Base-by-base conservation (phyloP, 805 yeast species). In the Candida tibetensis region DNA sequence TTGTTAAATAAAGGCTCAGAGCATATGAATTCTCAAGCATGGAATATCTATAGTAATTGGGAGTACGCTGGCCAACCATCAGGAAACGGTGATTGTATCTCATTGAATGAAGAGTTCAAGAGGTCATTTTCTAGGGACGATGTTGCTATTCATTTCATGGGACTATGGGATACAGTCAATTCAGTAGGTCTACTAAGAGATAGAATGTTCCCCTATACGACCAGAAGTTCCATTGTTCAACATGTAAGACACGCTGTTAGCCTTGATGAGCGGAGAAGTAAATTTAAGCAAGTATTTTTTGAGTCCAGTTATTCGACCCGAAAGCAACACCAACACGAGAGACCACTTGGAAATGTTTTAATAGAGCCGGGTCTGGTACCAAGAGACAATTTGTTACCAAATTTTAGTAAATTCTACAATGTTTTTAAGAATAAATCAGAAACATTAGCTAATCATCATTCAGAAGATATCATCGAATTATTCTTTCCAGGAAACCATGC, bases 401-500 rank as follows among this genome's bases (percentile, higher is more conserved):
- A 17, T 5, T 16, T 30, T 18, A 9, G 13, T 13, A 30, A 30
- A 16, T 12, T 30, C 8, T 17, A 5, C 34, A 13, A 21, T 12
- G 27, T 16, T 25, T 15, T 19, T 10, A 22, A 17, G 17, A 17
- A 28, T 2, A 34, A 34, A 30, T 17, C 14, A 23, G 10, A 19
- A 6, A 22, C 36, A 28, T 28, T 18, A 22, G 21, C 15, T 16
- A 25, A 32, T 15, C 30, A 22, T n/a, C 30, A 32, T 4, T 37
- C 62, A 41, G 49, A 61, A 37, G 59, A 52, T 45, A 48, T 74
- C 23, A 52, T 71, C 12, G 87, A 82, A 48, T 51, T 76, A 29
- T 82, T 82, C 82, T 82, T 82, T 48, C 76, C 84, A 1, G 89
- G 87, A 2, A 77, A 77, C 50, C 88, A 82, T 55, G 67, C 82